Percentiles rank a stretch among this genome's conserved stretches.
Conservation (phyloP, 2,329 filamentous ascomycete genomes). For the Paracoccidioides lutzii region DNA sequence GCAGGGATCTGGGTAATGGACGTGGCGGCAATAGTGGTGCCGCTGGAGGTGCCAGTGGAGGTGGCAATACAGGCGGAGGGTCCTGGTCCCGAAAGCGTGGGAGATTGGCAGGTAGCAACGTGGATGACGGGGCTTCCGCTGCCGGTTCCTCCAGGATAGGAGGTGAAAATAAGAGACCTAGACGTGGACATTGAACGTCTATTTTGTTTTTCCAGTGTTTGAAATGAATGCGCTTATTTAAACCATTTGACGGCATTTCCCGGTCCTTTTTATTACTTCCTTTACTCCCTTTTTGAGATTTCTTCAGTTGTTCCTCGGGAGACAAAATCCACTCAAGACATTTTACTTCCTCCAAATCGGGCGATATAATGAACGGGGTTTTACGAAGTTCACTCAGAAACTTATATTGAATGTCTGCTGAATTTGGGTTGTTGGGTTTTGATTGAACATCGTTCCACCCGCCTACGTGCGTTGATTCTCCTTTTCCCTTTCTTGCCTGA, state of each 20-base stretch:
- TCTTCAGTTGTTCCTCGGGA: too few relatives aligned
- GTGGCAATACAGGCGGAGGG: background rate
- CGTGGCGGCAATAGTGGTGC: conserved; percentile 4
- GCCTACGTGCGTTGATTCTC: background rate
- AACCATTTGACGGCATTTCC: background rate
- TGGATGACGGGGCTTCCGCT: conserved; percentile 5
- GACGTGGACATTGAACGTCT: conserved; percentile 8
- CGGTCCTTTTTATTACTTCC: conserved; percentile 13
- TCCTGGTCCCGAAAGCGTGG: conserved; percentile 13
- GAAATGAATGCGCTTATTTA: background rate
- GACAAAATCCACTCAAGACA: too few relatives aligned
- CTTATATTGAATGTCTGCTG: background rate
- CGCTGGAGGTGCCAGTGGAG: background rate
- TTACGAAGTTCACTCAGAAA: background rate
- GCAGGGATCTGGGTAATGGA: conserved; percentile 4
- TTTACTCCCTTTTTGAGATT: background rate
- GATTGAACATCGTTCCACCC: background rate
- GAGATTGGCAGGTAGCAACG: conserved; percentile 5
- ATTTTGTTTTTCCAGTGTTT: background rate
- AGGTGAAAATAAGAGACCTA: conserved; percentile 16
- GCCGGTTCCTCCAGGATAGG: conserved; percentile 6
- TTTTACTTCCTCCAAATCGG: background rate
- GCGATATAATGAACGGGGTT: background rate
- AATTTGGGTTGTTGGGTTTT: background rate
- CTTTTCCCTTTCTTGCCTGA: background rate